Percentiles rank a stretch among this genome's conserved stretches.
phyloP scores from a whole-genome alignment of 2,329 filamentous ascomycete species.

The Talaromyces sp. region DNA sequence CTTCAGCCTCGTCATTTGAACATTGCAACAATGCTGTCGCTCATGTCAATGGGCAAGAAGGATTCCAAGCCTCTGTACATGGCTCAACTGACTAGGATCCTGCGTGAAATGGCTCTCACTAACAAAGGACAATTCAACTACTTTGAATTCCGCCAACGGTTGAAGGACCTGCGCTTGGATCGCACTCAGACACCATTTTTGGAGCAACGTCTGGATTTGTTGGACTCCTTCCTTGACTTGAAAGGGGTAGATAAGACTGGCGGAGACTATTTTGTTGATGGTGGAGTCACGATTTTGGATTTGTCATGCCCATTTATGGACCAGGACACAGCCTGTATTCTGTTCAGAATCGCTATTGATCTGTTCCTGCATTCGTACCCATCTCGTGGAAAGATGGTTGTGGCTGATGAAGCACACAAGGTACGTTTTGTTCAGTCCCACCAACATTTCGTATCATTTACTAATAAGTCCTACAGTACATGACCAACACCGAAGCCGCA shows the following conservation, averaged over 20 bases:
- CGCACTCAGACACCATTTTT: conserved; percentile 21
- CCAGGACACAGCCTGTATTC: conserved; percentile 61
- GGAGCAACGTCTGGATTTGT: conserved; percentile 25
- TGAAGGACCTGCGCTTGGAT: conserved; percentile 19
- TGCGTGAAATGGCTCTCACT: conserved; percentile 27
- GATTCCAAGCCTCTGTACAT: conserved; percentile 25
- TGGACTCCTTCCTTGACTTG: conserved; percentile 25
- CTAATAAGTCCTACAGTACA: conserved; percentile 49
- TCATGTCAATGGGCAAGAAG: conserved; percentile 27
- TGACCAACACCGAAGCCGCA: conserved; percentile 52
- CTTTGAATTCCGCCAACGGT: conserved; percentile 22
- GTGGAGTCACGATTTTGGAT: conserved; percentile 62
- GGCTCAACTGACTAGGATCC: conserved; percentile 23
- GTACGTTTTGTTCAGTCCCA: conserved; percentile 29
- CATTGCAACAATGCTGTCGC: conserved; percentile 24
- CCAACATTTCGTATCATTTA: conserved; percentile 27
- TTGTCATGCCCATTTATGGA: conserved; percentile 70
- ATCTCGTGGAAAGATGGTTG: conserved; percentile 58
- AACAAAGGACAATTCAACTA: conserved; percentile 23
- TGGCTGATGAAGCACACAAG: conserved; percentile 76
- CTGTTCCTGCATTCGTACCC: conserved; percentile 60
- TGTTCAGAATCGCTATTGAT: conserved; percentile 70
- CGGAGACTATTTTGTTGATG: conserved; percentile 18
- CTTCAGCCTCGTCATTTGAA: conserved; percentile 24
- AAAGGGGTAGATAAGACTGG: conserved; percentile 15